Evolutionary conservation across 371 early-diverging fungal species (phyloP).

Genomic region (Syncephalastrum contaminatum): DNA sequence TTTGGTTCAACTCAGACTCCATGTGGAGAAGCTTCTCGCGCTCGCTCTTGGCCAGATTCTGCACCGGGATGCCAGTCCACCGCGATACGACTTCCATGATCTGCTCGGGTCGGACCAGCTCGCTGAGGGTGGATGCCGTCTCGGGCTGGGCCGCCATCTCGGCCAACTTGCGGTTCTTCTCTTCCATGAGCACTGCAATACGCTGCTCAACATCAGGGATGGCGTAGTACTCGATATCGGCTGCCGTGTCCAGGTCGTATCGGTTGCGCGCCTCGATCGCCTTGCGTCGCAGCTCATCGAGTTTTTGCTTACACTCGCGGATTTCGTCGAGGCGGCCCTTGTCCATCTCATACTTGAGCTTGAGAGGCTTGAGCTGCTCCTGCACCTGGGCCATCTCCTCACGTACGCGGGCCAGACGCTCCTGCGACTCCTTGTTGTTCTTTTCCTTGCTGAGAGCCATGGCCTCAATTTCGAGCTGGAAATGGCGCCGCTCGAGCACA

Average conservation of each 20-base stretch:
- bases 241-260: constrained; percentile 72
- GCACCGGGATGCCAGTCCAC: constrained; percentile 91
- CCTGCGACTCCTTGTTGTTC: constrained; percentile 74
- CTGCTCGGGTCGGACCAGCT: constrained; percentile 84
- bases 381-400: constrained; percentile 82
- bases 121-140: constrained; percentile 57
- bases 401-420: constrained; percentile 75
- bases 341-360: constrained; percentile 82
- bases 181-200: constrained; percentile 56
- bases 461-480: constrained; percentile 95
- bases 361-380: constrained; percentile 88
- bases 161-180: constrained; percentile 58
- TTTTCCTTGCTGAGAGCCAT: constrained; percentile 92
- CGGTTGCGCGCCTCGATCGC: constrained; percentile 83
- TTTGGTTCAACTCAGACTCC: constrained; percentile 64
- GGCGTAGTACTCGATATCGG: constrained; percentile 86
- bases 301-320: constrained; percentile 80
- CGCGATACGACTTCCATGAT: constrained; percentile 87
- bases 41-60: constrained; percentile 75
- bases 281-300: constrained; percentile 85
- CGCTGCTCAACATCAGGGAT: constrained; percentile 81
- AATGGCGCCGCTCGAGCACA: constrained; percentile 81
- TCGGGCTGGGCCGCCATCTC: constrained; percentile 49
- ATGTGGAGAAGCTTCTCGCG: constrained; percentile 80
- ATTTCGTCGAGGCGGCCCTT: constrained; percentile 86